Evolutionary conservation across 192 early-diverging fungal genomes (phyloP).

Genomic region (Rhizophagus prolifer): DNA sequence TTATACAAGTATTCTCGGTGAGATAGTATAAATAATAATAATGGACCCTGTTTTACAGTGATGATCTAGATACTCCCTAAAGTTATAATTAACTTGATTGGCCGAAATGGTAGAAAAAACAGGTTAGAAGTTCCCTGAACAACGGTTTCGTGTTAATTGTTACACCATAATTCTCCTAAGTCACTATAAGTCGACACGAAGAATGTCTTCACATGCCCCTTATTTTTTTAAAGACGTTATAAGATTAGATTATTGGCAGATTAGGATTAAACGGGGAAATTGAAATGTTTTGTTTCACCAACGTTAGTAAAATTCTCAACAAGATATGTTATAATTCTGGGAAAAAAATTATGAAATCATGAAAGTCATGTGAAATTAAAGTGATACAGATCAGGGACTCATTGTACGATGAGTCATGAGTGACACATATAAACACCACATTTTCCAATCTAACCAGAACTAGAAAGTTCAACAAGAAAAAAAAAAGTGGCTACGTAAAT

Average conservation of each 20-base stretch:
- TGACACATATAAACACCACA: not conserved
- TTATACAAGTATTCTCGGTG: conserved; percentile 4
- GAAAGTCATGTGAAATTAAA: not conserved
- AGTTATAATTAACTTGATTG: not conserved
- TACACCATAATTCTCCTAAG: not conserved
- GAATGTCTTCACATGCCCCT: not conserved
- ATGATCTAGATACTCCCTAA: not conserved
- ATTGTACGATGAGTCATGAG: not conserved
- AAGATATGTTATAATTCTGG: not conserved
- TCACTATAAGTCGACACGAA: not conserved
- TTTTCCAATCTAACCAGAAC: too few species aligned
- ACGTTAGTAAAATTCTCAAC: not conserved
- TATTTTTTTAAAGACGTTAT: not conserved
- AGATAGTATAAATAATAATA: conserved; percentile 4
- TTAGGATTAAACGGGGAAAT: not conserved
- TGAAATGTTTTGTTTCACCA: not conserved
- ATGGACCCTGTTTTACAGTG: not conserved
- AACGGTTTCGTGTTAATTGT: not conserved
- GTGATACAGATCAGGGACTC: not conserved
- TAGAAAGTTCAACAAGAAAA: not conserved
- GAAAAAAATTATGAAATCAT: not conserved
- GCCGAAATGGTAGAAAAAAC: not conserved
- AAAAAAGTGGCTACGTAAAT: not conserved
- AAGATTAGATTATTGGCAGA: not conserved
- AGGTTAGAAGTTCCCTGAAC: not conserved